Evolutionary conservation across 371 early-diverging fungal genomes (phyloP).

Genomic region (Circinella minor): DNA sequence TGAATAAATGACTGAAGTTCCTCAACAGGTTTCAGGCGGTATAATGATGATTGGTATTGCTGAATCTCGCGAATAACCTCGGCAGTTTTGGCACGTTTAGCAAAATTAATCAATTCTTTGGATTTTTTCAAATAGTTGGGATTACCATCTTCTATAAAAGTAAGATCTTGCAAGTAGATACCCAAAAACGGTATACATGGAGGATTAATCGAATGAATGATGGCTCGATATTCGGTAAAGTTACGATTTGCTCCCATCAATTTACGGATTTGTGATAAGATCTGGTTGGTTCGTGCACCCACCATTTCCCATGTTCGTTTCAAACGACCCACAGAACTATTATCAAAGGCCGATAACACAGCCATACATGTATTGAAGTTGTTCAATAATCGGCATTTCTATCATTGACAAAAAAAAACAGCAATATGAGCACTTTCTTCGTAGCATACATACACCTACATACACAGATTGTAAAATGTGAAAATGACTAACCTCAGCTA

Average conservation of each 20-base stretch:
- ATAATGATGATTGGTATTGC: constrained; percentile 88
- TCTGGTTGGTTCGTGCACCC: constrained; percentile 50
- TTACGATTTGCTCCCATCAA: constrained; percentile 85
- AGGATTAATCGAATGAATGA: constrained; percentile 86
- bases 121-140: constrained; percentile 60
- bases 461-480: no score
- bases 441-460: no score
- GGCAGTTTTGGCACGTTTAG: constrained; percentile 87
- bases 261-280: constrained; percentile 53
- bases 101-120: constrained; percentile 87
- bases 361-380: constrained; percentile 95
- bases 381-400: constrained; percentile 41
- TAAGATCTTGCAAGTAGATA: constrained; percentile 90
- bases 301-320: constrained; percentile 69
- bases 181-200: constrained; percentile 95
- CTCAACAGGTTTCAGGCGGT: constrained; percentile 77
- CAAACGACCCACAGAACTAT: constrained; percentile 87
- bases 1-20: constrained; percentile 86
- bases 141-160: constrained; percentile 95
- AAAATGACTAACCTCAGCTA: constrained; percentile 65
- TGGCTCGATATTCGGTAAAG: constrained; percentile 85
- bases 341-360: constrained; percentile 88
- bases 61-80: constrained; percentile 93
- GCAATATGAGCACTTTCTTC: no score
- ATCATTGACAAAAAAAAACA: background rate